phyloP scores from a whole-genome alignment of 2,329 filamentous ascomycete species.

The Talaromyces piceae region DNA sequence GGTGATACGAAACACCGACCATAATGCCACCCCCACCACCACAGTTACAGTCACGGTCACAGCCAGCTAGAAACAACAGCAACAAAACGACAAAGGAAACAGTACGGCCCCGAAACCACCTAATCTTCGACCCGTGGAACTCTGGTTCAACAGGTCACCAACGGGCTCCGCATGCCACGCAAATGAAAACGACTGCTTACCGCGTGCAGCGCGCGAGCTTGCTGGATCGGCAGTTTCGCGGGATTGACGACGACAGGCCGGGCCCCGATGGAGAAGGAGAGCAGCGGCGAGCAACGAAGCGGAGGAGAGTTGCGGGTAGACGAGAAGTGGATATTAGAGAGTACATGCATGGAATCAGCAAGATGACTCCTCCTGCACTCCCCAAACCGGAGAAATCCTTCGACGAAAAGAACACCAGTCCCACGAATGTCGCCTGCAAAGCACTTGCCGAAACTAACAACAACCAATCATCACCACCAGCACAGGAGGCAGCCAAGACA shows the following conservation, averaged over 20 bases:
- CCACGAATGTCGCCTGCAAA: no score
- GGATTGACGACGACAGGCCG: constrained; percentile 26
- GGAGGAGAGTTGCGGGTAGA: constrained; percentile 18
- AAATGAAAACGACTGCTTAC: constrained; percentile 60
- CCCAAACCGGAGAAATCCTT: no score
- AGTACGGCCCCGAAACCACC: background rate
- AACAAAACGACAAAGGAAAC: background rate
- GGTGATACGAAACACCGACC: no score
- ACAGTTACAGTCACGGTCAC: background rate
- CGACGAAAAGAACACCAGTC: background rate
- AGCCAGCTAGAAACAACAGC: background rate
- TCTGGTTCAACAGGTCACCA: constrained; percentile 72
- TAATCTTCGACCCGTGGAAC: constrained; percentile 46
- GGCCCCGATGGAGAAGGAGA: constrained; percentile 43
- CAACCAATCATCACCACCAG: background rate
- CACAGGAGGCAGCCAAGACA: background rate
- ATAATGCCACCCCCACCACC: background rate
- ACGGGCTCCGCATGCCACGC: constrained; percentile 59
- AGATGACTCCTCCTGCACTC: constrained; percentile 7
- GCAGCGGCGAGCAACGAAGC: constrained; percentile 30
- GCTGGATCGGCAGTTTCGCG: constrained; percentile 61
- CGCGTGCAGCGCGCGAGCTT: constrained; percentile 62
- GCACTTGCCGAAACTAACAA: no score
- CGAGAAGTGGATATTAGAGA: constrained; percentile 36
- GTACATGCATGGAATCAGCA: constrained; percentile 42